These are phyloP conservation scores for Globisporangium yorkense DNA, from an alignment of 352 stramenopile species.

Conservation along the genomic window DNA sequence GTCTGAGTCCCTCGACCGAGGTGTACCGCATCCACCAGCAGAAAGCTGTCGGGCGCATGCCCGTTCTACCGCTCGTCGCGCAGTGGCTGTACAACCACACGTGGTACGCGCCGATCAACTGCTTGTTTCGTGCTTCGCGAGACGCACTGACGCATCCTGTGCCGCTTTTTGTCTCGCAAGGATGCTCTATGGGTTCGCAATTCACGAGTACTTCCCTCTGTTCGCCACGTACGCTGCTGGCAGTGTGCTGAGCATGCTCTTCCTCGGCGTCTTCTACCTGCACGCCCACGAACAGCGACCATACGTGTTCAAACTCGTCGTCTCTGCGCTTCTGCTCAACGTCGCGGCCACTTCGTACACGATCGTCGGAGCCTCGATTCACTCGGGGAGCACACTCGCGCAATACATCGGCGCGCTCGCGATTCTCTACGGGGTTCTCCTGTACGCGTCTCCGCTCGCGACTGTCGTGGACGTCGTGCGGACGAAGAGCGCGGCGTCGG, in stretches of 20 bases:
- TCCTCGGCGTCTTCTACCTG: slow-evolving; percentile 41
- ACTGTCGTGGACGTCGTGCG: slow-evolving; percentile 22
- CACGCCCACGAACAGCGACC: slow-evolving; percentile 18
- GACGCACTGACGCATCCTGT: background rate
- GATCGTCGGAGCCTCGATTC: slow-evolving; percentile 8
- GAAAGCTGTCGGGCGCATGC: slow-evolving; percentile 22
- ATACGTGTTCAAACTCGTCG: slow-evolving; percentile 14
- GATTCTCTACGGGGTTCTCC: slow-evolving; percentile 21
- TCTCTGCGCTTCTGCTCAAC: slow-evolving; percentile 19
- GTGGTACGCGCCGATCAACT: slow-evolving; percentile 18
- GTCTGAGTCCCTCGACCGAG: slow-evolving; percentile 26
- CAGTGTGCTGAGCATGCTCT: slow-evolving; percentile 27
- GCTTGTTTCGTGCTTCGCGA: background rate
- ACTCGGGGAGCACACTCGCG: slow-evolving; percentile 8
- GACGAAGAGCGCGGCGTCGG: slow-evolving; percentile 26
- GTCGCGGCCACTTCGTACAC: slow-evolving; percentile 15
- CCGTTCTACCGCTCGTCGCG: slow-evolving; percentile 27
- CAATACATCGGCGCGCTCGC: slow-evolving; percentile 21
- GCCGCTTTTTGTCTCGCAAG: slow-evolving; percentile 8
- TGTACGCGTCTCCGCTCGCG: slow-evolving; percentile 32
- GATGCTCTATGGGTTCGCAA: slow-evolving; percentile 38
- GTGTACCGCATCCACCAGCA: slow-evolving; percentile 26
- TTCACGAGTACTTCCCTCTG: slow-evolving; percentile 42
- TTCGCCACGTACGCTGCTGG: slow-evolving; percentile 32
- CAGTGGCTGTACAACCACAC: slow-evolving; percentile 43